These are phyloP conservation scores for Claviceps africana DNA, from an alignment of 2,329 filamentous ascomycete species.

Conservation along the genomic window DNA sequence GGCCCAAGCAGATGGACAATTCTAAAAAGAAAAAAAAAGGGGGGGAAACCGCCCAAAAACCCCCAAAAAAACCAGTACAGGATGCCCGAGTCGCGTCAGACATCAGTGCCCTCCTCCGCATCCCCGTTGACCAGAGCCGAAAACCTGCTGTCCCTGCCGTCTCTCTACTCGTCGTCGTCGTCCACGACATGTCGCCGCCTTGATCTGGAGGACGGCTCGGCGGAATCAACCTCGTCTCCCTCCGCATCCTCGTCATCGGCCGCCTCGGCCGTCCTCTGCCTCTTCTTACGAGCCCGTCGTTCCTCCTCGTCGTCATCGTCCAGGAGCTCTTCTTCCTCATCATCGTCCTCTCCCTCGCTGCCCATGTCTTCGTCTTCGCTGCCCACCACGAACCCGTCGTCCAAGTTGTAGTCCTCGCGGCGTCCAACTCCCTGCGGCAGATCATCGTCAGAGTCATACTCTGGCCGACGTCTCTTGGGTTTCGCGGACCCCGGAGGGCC, in stretches of 20 bases:
- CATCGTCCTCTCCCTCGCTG: conserved; percentile 45
- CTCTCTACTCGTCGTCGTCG: conserved; percentile 27
- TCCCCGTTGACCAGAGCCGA: neutral
- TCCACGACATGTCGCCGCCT: conserved; percentile 44
- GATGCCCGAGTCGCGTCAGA: neutral
- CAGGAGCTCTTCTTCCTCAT: conserved; percentile 45
- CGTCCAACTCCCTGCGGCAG: conserved; percentile 45
- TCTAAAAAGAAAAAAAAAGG: too few relatives aligned
- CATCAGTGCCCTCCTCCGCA: neutral
- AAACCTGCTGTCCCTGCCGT: neutral
- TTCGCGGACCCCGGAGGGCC: conserved; percentile 34
- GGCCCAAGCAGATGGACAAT: neutral
- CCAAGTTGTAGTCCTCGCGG: conserved; percentile 65
- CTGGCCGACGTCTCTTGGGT: conserved; percentile 40
- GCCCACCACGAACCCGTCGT: conserved; percentile 63
- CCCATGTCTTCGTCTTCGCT: conserved; percentile 59
- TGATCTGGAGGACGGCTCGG: conserved; percentile 28
- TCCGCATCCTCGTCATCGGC: conserved; percentile 39
- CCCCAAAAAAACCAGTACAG: neutral
- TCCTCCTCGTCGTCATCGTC: conserved; percentile 43
- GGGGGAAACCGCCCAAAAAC: too few relatives aligned
- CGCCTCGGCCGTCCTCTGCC: conserved; percentile 34
- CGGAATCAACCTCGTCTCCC: conserved; percentile 36
- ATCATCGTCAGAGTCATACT: conserved; percentile 68
- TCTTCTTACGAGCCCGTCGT: conserved; percentile 31